These are phyloP conservation scores for Chrysopogon serrulatus DNA, from an alignment of 176 grass and related monocot species.

Conservation along the genomic window DNA sequence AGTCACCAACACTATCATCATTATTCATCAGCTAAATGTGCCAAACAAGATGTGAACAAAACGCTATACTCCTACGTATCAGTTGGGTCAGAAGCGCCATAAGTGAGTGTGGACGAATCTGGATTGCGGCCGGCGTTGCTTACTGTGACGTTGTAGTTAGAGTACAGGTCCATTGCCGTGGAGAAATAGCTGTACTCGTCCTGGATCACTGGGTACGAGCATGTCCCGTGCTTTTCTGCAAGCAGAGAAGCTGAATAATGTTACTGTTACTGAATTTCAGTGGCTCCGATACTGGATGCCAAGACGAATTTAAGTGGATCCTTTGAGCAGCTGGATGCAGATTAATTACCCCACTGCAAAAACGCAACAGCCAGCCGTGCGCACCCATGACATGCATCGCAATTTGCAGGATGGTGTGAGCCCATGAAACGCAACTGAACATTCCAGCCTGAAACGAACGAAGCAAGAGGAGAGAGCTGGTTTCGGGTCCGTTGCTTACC, in stretches of 20 bases:
- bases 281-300: neutral
- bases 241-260: neutral
- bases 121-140: neutral
- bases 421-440: neutral
- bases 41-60: neutral
- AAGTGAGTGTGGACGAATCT: neutral
- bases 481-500: neutral
- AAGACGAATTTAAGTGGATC: neutral
- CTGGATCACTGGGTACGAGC: neutral
- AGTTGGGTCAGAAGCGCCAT: neutral
- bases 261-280: neutral
- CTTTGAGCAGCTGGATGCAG: too few relatives aligned
- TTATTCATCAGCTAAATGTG: neutral
- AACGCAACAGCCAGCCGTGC: neutral
- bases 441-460: neutral
- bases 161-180: neutral
- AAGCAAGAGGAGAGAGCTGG: neutral
- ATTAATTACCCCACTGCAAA: neutral
- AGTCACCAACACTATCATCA: too few relatives aligned
- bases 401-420: neutral
- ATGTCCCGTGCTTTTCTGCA: conserved; percentile 4
- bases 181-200: neutral
- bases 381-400: neutral
- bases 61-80: neutral
- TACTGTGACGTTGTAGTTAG: neutral